Base-by-base conservation (phyloP, 371 early-diverging fungal species). In the Chytridium lagenaria region DNA sequence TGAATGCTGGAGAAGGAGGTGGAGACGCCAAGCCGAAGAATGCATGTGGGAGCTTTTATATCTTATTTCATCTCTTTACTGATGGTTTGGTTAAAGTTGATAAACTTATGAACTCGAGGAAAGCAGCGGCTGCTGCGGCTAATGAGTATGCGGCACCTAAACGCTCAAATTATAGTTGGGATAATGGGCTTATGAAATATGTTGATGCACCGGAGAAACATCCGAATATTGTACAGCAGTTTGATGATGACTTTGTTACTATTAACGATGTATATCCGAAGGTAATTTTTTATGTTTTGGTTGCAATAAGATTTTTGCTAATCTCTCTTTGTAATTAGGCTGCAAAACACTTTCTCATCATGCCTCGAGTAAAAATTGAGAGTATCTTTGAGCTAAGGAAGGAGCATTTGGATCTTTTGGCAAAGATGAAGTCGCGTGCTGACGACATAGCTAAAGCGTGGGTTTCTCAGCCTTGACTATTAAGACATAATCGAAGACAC, bases 221-320 rank as follows among this genome's bases (percentile, higher is more conserved):
- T 61, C 69, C 76, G 23, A 15, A 65, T 26, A 37, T 68, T 0
- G 71, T 76, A 10, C 83, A 76, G 30, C 61, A 72, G 68, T 80
- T 75, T 63, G 81, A 83, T 23, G 74, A 59, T 2, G 52, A 81
- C 0, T 33, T 81, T 33, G 79, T 88, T 16, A 81, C 85, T 3
- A 74, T 88, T 33, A 40, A 69, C 33, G 89, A 89, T 70, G 78
- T 75, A 26, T 89, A 69, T 71, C 86, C 88, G 50, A 88, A 88
- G 81, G 87, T 81, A 68, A 28, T 59, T 36, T 40, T 44, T 23
- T 28, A 19, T 26, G 37, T 23, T 50, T 10, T 26, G 30, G 23
- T 65, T 49, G 36, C 28, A 70, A 15, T 2, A 7, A 37, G 10
- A 31, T 0, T 55, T 59, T 44, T 3, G 33, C 28, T n/a, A 16